Base-by-base conservation (phyloP, 2,329 filamentous ascomycete species). In the Cordyceps javanica region DNA sequence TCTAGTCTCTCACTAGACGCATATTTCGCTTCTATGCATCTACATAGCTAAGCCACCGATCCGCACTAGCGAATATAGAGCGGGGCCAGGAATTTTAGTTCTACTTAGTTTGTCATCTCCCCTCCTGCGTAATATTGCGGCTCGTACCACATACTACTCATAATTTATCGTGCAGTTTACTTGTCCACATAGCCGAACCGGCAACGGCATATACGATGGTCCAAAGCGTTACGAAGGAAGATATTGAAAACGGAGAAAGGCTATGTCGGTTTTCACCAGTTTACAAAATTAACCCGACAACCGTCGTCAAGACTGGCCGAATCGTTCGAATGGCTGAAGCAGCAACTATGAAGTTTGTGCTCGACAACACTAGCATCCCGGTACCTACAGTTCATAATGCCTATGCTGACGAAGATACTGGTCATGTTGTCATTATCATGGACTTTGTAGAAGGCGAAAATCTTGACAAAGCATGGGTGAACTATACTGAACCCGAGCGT, bases 351-450 rank as follows among this genome's bases (percentile, higher is more conserved):
- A 60, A 50, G 21, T 62, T 58, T 34, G 48, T 62, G n/a, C 53
- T 32, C n/a, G 46, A 59, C 1, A 51, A 58, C 48, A 62, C 60
- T 14, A 44, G 32, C 28, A 60, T 62, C 25, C 60, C 60, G 4
- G 59, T 62, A 2, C 60, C 60, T n/a, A 21, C 45, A 48, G 36
- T 60, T 5, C 44, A 58, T 28, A 38, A 59, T 21, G 56, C 50
- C 8, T 58, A 58, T 44, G 9, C 1, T 3, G 60, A 62, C 39
- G 58, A 62, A 16, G 11, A 56, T 13, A 58, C 57, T 3, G 59
- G 60, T 2, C 32, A 62, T 21, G 46, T 52, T 6, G 46, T 58
- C 45, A 59, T 66, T 7, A 39, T 64, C 3, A 66, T 65, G 63
- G 59, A 62, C 10, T 63, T 56, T 25, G 44, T 65, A 14, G 58